Conservation (phyloP, 257 asterid species). For the Solanum okadae region DNA sequence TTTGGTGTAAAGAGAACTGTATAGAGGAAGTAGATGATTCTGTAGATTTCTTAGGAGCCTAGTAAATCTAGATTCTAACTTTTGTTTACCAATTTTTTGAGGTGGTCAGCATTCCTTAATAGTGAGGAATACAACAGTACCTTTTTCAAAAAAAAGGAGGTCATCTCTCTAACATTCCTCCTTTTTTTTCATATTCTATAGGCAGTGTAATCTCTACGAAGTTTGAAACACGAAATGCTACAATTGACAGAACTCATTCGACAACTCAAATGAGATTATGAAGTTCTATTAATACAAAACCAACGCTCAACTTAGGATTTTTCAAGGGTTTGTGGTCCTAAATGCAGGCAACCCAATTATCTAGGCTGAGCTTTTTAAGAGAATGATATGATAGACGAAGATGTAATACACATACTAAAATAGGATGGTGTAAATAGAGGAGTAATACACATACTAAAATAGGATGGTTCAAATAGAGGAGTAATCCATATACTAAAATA, state of each 20-base stretch:
- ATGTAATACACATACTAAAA: not conserved
- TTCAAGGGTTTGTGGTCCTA: not conserved
- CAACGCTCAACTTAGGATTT: not conserved
- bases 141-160: too few relatives aligned
- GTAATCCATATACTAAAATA: not conserved
- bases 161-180: not conserved
- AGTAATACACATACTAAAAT: not conserved
- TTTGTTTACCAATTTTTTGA: not conserved
- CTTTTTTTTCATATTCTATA: not conserved
- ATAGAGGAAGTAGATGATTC: not conserved
- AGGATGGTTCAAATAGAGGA: not conserved
- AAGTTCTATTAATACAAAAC: not conserved
- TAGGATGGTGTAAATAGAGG: not conserved
- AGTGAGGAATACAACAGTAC: not conserved
- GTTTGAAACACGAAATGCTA: not conserved
- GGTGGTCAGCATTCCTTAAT: not conserved
- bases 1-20: not conserved
- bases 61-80: not conserved
- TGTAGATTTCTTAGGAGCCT: not conserved
- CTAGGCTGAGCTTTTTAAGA: not conserved
- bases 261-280: not conserved
- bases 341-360: not conserved
- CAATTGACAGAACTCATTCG: not conserved
- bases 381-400: not conserved
- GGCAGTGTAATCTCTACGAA: not conserved